These are phyloP conservation scores for Santalum album DNA, from an alignment of 164 flowering plant genomes.

Conservation along the genomic window DNA sequence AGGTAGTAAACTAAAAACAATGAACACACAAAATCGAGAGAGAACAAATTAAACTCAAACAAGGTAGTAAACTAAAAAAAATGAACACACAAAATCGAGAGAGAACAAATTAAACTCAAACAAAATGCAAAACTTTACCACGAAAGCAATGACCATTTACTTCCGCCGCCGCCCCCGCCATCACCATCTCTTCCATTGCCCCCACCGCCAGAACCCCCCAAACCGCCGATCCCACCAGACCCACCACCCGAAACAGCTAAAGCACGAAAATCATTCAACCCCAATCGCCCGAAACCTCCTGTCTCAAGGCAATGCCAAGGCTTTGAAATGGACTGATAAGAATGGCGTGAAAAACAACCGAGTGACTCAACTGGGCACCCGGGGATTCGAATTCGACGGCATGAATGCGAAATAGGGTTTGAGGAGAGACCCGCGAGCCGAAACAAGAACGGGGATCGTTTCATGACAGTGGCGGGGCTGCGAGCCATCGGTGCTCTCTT, in stretches of 20 bases:
- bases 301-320: constrained; percentile 7
- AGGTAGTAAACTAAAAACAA: background rate
- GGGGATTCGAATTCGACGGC: constrained; percentile 4
- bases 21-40: background rate
- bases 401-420: constrained; percentile 14
- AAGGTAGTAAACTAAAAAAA: background rate
- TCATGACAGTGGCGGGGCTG: constrained; percentile 8
- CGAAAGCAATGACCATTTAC: background rate
- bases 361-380: constrained; percentile 7
- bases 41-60: background rate
- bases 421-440: constrained; percentile 11
- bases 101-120: background rate
- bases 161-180: background rate
- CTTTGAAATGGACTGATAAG: constrained; percentile 7
- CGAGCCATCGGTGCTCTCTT: constrained; percentile 19
- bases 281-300: constrained; percentile 12
- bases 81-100: background rate
- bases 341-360: constrained; percentile 9
- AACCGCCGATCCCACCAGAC: constrained; percentile 16
- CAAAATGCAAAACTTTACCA: background rate
- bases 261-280: constrained; percentile 20
- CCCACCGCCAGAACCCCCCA: background rate
- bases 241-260: constrained; percentile 39
- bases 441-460: constrained; percentile 16
- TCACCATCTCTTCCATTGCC: background rate